Base-by-base conservation (phyloP, 1,284 basidiomycete genomes). In the Puccinia triticina region DNA sequence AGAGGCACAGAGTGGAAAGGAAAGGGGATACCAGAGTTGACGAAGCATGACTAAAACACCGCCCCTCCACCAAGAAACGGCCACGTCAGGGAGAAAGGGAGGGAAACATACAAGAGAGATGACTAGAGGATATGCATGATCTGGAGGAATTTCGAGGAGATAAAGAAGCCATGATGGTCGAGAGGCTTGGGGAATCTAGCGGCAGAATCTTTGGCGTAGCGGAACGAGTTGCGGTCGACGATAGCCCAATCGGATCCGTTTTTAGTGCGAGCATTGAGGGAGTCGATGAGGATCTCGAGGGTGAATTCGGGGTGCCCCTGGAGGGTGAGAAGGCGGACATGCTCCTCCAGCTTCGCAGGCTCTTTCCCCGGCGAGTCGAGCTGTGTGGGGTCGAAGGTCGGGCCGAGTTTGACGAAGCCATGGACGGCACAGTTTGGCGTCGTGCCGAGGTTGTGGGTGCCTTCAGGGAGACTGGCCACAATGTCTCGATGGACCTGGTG, bases 231-330 rank as follows among this genome's bases (percentile, higher is more conserved):
- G 0, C 29, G n/a, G 8, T 71, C 69, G 23, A 71, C 29, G 23
- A 71, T 2, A 5, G 43, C 26, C 43, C 43, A 71, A 23, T 50
- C 43, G 12, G 43, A 23, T 14, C 43, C 69, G 26, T 46, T 48
- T 10, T 40, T 37, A 71, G 69, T 71, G 16, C 69, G 21, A 29
- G n/a, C 43, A 26, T 71, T 50, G 4, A 71, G 18, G 1, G 29
- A 32, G 23, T 71, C 72, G 4, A 23, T n/a, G 1, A 75, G 37
- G 53, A 75, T 75, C 18, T 53, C 10, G 18, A n/a, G 1, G 3
- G n/a, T 32, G 53, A 29, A 77, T 34, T 77, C 75, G 4, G 75
- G 75, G n/a, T 77, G 75, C 26, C 55, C 75, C 66, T 77, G 75
- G 23, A 77, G 59, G n/a, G 34, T 26, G 2, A 77, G 5, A 18